Base-by-base conservation (phyloP, 192 early-diverging fungal genomes). In the Mortierella claussenii region DNA sequence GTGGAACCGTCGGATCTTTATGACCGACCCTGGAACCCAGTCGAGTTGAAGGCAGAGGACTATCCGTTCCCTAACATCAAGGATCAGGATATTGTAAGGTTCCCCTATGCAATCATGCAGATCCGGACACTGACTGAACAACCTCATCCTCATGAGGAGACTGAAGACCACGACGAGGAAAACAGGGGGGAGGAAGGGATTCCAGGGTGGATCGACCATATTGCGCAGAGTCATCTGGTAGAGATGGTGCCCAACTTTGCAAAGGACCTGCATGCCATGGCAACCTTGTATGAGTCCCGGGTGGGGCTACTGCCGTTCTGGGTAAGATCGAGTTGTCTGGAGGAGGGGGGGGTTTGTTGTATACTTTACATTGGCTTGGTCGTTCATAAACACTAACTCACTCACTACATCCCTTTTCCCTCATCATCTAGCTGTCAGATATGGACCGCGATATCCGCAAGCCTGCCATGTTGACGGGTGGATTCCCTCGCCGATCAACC, bases 201-300 rank as follows among this genome's bases (percentile, higher is more conserved):
- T 21, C 94, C 94, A 3, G 68, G 80, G 30, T 96, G 95, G 95
- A 86, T 94, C 24, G 82, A 87, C 11, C 85, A 90, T 37, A 82
- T 96, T 46, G 62, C 90, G 30, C 85, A 87, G 31, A 85, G 85
- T 68, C 89, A 92, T 73, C 58, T 95, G 62, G 81, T 85, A 0
- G 81, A 85, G 31, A 80, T 81, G 58, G 81, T 85, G 2, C 83
- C 81, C 42, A 67, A 81, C 15, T 85, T 85, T 48, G 65, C 83
- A 0, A 85, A 85, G 27, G 81, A 85, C 42, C 74, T 81, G 1
- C 83, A 85, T 54, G 83, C 79, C 23, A 68, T 79, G 33, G 76
- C 79, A 21, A 75, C 80, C 31, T 54, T 85, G 26, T 85, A 68
- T 52, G 75, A 78, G 13, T 80, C 81, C 21, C 57, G 79, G 6